Base-by-base conservation (phyloP, 192 early-diverging fungal genomes). In the Obelidium mucronatum region DNA sequence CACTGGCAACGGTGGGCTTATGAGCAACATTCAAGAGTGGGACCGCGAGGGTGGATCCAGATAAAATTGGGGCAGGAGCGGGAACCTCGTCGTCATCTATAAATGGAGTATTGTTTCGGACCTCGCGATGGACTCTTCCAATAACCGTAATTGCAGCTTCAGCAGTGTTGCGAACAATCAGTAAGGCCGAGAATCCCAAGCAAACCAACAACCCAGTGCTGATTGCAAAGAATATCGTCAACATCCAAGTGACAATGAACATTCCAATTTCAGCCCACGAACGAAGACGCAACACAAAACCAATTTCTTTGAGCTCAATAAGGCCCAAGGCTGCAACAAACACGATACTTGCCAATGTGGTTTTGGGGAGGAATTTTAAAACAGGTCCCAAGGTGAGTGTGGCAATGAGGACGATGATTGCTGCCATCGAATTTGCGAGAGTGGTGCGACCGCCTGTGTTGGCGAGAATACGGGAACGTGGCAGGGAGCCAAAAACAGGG, bases 381-480 rank as follows among this genome's bases (percentile, higher is more conserved):
- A 85, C 88, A 0, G 91, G 91, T 37, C 92, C 80, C 26, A 95
- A 74, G 69, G 90, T 87, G 31, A 92, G 84, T 42, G 95, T 88
- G 55, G 92, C 88, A 6, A 94, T 68, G 15, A 93, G 79, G 1
- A 95, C 94, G 52, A 96, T 76, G 0, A 85, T 51, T 1, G 87
- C 91, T 6, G 93, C 82, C 61, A 96, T 84, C 5, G 95, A 79
- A 4, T 92, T 91, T 1, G 93, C 86, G 35, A 97, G 75, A 72
- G 93, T 95, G 55, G 95, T 94, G 28, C 81, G 85, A 2, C 92
- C 95, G 35, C 92, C 93, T 11, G 94, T 90, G 66, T 86, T 88
- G 72, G 96, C 94, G 52, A 94, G 92, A 69, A 97, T 91, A 77
- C 93, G 91, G 77, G 95, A 97, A 54, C 96, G 91, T 5, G 96